Evolutionary conservation across 352 stramenopile species (phyloP), one percentile per base, ranked within the genome.

Genomic region (Plasmopara halstedii): DNA sequence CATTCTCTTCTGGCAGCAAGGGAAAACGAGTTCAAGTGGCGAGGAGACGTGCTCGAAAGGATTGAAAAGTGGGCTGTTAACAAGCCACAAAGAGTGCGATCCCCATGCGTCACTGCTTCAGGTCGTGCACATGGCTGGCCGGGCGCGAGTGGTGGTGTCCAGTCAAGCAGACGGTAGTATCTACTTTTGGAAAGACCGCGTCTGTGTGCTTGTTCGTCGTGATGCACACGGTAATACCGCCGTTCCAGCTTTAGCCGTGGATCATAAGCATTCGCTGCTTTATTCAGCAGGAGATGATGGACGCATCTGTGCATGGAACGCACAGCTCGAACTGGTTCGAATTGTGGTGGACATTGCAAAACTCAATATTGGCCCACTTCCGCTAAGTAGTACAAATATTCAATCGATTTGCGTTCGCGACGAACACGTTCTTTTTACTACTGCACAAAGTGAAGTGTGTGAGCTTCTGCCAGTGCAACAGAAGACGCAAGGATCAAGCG

Each of bases 361-460:
- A 31, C 41, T 84, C 14, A 55, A 64, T 13, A 32, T 31, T 20
- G 23, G 36, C 8, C 37, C 23, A 0, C 21, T 55, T 4, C 45
- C 38, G 18, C 68, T 72, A 1, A 71, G 38, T 23, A 78, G 42
- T 27, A 70, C 51, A 3, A 53, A 46, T 13, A 52, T 88, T 32
- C 78, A 84, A 37, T 84, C 73, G 7, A 40, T 91, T 5, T 61
- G 57, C 0, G 62, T 81, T 2, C 74, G 73, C 7, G 69, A 87
- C 29, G 67, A 58, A 1, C 84, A 84, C 20, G 49, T 96, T 13
- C 44, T 97, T 3, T 68, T 97, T 9, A 80, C 79, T 11, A 97
- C 88, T 0, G 68, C 65, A 45, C 83, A 73, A 8, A 79, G 79
- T 19, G 84, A 96, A 36, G 70, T 97, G 8, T 95, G 68, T 25